Evolutionary conservation across 495 filamentous ascomycete species (phyloP).

Genomic region (Neurospora sp.): DNA sequence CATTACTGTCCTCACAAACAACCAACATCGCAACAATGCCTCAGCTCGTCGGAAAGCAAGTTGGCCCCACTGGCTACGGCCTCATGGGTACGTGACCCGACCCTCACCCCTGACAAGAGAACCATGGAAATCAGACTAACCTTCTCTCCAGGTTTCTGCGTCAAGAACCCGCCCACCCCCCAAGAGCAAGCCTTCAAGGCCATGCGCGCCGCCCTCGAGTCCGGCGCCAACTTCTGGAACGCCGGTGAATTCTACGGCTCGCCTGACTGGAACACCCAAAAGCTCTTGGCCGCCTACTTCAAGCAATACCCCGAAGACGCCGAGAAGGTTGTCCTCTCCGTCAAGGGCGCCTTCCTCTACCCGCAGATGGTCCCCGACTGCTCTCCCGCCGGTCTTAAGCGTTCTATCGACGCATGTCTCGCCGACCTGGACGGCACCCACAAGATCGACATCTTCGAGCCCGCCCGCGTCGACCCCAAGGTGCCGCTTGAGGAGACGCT

Average conservation of each 20-base stretch:
- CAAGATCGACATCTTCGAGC: conserved; percentile 73
- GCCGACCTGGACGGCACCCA: conserved; percentile 57
- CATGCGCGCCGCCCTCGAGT: conserved; percentile 51
- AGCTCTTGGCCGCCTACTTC: conserved; percentile 55
- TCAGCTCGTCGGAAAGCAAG: conserved; percentile 34
- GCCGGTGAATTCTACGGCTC: conserved; percentile 69
- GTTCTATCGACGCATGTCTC: conserved; percentile 56
- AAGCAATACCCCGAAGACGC: conserved; percentile 56
- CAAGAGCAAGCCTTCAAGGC: conserved; percentile 43
- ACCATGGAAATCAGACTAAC: neutral
- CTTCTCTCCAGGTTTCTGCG: neutral
- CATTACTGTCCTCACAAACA: neutral
- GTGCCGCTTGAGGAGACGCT: conserved; percentile 32
- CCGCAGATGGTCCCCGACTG: conserved; percentile 34
- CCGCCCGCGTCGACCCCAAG: conserved; percentile 55
- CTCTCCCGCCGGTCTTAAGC: conserved; percentile 49
- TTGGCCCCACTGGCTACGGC: conserved; percentile 42
- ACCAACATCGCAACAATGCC: conserved; percentile 21
- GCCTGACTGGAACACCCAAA: conserved; percentile 52
- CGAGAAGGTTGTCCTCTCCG: conserved; percentile 51
- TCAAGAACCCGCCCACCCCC: neutral
- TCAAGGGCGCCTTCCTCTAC: conserved; percentile 49
- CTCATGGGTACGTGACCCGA: conserved; percentile 34
- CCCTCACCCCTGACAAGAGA: neutral
- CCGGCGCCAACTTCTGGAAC: conserved; percentile 67